These are phyloP conservation scores for Pseudoturritis turrita DNA, from an alignment of 345 rosid genomes.

Conservation along the genomic window DNA sequence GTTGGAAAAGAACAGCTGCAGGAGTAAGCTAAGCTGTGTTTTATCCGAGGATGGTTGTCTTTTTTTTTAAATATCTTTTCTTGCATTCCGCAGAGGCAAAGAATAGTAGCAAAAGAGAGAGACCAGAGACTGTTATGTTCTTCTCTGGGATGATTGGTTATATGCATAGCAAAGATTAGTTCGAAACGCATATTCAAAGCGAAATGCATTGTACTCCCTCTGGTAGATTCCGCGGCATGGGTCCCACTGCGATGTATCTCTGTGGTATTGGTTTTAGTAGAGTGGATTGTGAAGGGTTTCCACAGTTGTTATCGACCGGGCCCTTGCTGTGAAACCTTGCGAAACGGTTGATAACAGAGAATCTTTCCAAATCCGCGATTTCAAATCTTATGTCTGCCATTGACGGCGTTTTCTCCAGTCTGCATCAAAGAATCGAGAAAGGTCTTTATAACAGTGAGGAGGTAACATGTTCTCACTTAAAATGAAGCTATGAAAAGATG, in stretches of 20 bases:
- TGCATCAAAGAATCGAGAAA: constrained; percentile 29
- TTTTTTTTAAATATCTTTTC: neutral
- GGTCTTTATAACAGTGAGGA: neutral
- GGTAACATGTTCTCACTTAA: neutral
- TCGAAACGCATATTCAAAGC: constrained; percentile 42
- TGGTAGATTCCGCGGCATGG: constrained; percentile 60
- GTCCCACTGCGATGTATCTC: constrained; percentile 59
- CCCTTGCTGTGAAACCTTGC: constrained; percentile 77
- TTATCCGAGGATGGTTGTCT: constrained; percentile 14
- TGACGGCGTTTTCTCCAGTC: constrained; percentile 52
- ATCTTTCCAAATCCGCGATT: constrained; percentile 68
- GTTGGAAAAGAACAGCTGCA: constrained; percentile 7
- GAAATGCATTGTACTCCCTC: constrained; percentile 69
- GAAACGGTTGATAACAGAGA: constrained; percentile 75
- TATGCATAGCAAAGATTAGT: constrained; percentile 18
- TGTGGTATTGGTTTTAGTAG: constrained; percentile 43
- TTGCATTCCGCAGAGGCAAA: constrained; percentile 10
- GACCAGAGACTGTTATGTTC: neutral
- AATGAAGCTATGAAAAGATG: neutral
- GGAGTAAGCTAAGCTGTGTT: constrained; percentile 7
- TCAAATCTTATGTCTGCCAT: constrained; percentile 57
- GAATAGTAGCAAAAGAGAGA: constrained; percentile 16
- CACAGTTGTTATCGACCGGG: constrained; percentile 29
- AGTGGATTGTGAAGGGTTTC: constrained; percentile 29
- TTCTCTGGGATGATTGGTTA: neutral